These are phyloP conservation scores for Pouteria glomerata DNA, from an alignment of 148 eudicot genomes.

Conservation along the genomic window DNA sequence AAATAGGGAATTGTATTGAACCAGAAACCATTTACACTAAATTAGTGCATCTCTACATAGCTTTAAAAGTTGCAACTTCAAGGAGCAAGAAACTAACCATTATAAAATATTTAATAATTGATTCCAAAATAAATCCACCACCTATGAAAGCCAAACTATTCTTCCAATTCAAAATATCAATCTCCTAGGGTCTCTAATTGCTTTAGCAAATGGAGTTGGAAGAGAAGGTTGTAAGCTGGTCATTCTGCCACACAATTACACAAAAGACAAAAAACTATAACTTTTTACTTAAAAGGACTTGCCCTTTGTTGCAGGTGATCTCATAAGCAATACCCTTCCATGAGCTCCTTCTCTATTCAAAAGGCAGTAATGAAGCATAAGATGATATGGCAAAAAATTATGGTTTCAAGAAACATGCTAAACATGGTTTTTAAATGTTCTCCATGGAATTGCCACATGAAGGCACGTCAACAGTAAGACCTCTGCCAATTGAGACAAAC, in stretches of 20 bases:
- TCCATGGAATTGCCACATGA: background rate
- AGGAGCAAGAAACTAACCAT: background rate
- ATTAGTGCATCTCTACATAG: background rate
- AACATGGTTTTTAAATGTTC: background rate
- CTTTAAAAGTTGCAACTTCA: background rate
- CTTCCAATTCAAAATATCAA: background rate
- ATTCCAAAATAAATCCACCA: background rate
- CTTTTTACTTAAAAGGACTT: background rate
- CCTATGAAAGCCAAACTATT: background rate
- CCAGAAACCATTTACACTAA: background rate
- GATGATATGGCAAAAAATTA: background rate
- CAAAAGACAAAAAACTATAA: background rate
- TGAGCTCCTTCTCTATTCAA: background rate
- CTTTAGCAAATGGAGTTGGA: background rate
- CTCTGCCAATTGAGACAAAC: too few relatives aligned
- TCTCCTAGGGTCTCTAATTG: background rate
- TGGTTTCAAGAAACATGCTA: background rate
- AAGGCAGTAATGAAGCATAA: background rate
- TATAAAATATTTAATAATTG: background rate
- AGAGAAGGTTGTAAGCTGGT: background rate
- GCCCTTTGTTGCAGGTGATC: background rate
- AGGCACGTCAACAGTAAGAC: too few relatives aligned
- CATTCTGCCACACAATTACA: background rate
- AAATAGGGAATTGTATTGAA: too few relatives aligned
- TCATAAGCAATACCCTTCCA: background rate